These are phyloP conservation scores for Leptographium procerum DNA, from an alignment of 2,329 filamentous ascomycete genomes.

Conservation along the genomic window DNA sequence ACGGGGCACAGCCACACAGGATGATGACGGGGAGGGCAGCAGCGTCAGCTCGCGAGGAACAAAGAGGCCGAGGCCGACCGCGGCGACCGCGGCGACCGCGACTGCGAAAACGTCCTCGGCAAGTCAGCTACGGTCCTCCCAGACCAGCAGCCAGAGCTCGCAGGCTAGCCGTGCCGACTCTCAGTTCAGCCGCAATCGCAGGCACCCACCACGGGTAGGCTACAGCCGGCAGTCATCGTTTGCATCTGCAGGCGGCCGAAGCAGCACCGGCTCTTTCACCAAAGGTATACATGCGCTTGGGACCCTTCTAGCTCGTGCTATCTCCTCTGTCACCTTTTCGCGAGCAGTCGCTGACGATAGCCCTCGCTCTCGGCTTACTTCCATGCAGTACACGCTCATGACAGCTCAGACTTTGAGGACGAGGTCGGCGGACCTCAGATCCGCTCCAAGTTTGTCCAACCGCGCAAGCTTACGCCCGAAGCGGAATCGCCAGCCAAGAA, in stretches of 20 bases:
- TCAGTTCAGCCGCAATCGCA: not conserved
- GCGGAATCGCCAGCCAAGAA: not conserved
- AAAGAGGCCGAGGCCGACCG: not conserved
- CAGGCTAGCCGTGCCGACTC: not conserved
- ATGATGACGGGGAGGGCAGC: not conserved
- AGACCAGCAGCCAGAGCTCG: not conserved
- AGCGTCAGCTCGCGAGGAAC: not conserved
- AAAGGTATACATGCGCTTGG: not conserved
- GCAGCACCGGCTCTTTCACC: not conserved
- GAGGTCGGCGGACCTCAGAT: not conserved
- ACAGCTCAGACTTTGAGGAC: not conserved
- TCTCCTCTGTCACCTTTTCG: not conserved
- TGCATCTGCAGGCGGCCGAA: not conserved
- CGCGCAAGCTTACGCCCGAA: not conserved
- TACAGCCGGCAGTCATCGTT: not conserved
- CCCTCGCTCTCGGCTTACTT: not conserved
- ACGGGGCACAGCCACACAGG: not conserved
- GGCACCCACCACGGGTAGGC: not conserved
- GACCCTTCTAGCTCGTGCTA: not conserved
- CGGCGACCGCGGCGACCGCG: not conserved
- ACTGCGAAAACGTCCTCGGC: too few species aligned
- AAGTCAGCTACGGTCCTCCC: not conserved
- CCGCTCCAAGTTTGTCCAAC: not conserved
- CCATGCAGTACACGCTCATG: not conserved
- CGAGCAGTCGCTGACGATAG: not conserved